phyloP scores from a whole-genome alignment of 768 basidiomycete genomes.

The Phallus indusiatus region DNA sequence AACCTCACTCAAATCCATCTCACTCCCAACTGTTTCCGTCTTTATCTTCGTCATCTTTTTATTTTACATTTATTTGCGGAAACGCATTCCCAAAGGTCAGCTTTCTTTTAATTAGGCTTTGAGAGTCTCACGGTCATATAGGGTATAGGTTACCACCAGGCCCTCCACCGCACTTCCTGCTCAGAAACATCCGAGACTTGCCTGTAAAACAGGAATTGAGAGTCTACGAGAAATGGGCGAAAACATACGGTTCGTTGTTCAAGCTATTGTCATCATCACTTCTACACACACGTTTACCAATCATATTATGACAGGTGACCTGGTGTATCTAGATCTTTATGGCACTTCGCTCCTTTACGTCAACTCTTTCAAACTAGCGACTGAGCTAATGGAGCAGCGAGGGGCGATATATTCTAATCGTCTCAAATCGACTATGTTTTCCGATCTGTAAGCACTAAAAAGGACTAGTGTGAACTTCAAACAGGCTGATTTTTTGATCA shows the following conservation, averaged over 20 bases:
- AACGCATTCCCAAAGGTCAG: no score
- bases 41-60: no score
- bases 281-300: background rate
- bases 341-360: slow-evolving; percentile 9
- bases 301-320: slow-evolving; percentile 7
- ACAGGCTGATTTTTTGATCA: slow-evolving; percentile 7
- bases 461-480: no score
- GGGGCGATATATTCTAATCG: slow-evolving; percentile 11
- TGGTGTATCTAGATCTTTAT: slow-evolving; percentile 11
- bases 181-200: slow-evolving; percentile 5
- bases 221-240: slow-evolving; percentile 1
- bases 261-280: background rate
- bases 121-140: background rate
- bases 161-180: background rate
- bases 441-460: background rate
- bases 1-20: no score
- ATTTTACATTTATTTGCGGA: no score
- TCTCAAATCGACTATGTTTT: background rate
- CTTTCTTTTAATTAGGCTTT: no score
- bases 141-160: slow-evolving; percentile 4
- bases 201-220: background rate
- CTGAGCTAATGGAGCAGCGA: slow-evolving; percentile 11
- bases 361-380: slow-evolving; percentile 9
- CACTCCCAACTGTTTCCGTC: no score
- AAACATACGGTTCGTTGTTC: slow-evolving; percentile 1